Percentiles rank a stretch among this genome's conserved stretches.
Evolutionary conservation across 1,284 basidiomycete genomes (phyloP).

Genomic region (Fereydounia khargensis): DNA sequence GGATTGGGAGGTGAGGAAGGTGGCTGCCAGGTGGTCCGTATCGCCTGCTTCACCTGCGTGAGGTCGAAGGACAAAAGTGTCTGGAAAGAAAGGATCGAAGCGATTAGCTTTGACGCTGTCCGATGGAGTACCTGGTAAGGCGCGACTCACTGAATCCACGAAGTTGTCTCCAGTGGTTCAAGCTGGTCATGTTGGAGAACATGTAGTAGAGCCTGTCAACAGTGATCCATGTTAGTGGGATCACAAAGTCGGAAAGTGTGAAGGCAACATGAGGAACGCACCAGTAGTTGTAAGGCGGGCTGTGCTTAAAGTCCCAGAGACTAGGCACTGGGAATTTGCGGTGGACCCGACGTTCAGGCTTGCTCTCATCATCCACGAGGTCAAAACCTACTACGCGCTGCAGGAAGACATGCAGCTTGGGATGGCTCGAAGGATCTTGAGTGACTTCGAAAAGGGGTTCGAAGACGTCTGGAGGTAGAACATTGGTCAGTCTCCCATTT

Average conservation of each 20-base stretch:
- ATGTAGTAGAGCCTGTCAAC: slow-evolving; percentile 81
- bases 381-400: slow-evolving; percentile 96
- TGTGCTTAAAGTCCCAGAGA: slow-evolving; percentile 83
- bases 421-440: slow-evolving; percentile 81
- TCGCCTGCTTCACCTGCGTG: slow-evolving; percentile 98
- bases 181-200: slow-evolving; percentile 90
- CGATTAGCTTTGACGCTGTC: too few relatives aligned
- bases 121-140: too few relatives aligned
- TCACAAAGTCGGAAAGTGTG: too few relatives aligned
- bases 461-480: slow-evolving; percentile 98
- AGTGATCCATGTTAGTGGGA: too few relatives aligned
- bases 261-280: slow-evolving; percentile 1
- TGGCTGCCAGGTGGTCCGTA: slow-evolving; percentile 91
- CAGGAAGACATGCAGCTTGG: slow-evolving; percentile 90
- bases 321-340: slow-evolving; percentile 93
- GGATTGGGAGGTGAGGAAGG: slow-evolving; percentile 93
- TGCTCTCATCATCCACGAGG: slow-evolving; percentile 96
- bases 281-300: slow-evolving; percentile 89
- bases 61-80: slow-evolving; percentile 90
- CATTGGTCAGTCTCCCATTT: neutral
- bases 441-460: slow-evolving; percentile 94
- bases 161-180: slow-evolving; percentile 83
- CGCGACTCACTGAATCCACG: slow-evolving; percentile 95
- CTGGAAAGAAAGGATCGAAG: too few relatives aligned
- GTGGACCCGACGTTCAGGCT: slow-evolving; percentile 84